Percentiles rank a stretch among this genome's conserved stretches.
phyloP scores from a whole-genome alignment of 2,329 filamentous ascomycete species.

The Fonsecaea nubica region DNA sequence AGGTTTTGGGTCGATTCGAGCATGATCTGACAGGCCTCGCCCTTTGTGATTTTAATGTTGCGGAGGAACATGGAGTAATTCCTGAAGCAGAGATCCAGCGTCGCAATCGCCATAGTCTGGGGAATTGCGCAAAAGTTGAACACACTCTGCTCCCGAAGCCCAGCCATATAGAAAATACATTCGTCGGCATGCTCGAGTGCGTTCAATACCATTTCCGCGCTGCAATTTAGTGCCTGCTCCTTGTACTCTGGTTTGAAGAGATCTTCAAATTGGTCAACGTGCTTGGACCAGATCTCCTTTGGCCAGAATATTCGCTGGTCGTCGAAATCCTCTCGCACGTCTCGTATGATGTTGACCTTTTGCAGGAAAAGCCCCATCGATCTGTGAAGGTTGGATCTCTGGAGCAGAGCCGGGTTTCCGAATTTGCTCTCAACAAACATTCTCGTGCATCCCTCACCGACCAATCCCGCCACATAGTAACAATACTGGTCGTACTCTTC shows the following conservation, averaged over 20 bases:
- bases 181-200: constrained; percentile 86
- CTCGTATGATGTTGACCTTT: constrained; percentile 98
- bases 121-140: constrained; percentile 99
- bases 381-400: constrained; percentile 81
- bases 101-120: constrained; percentile 96
- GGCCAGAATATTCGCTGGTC: constrained; percentile 94
- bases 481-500: constrained; percentile 96
- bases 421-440: constrained; percentile 87
- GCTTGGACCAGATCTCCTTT: constrained; percentile 94
- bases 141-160: constrained; percentile 90
- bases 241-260: constrained; percentile 82
- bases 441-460: constrained; percentile 89
- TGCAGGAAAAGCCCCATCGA: constrained; percentile 98
- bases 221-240: constrained; percentile 79
- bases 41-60: constrained; percentile 97
- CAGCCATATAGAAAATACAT: constrained; percentile 97
- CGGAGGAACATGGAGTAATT: constrained; percentile 84
- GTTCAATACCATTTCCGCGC: constrained; percentile 92
- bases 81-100: constrained; percentile 87
- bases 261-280: constrained; percentile 88
- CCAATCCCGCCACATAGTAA: constrained; percentile 97
- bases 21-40: constrained; percentile 91
- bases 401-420: constrained; percentile 81
- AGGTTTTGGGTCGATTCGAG: constrained; percentile 90
- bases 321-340: constrained; percentile 81